Evolutionary conservation across 495 filamentous ascomycete species (phyloP), one percentile per base, ranked within the genome.

Genomic region (Glarea lozoyensis): DNA sequence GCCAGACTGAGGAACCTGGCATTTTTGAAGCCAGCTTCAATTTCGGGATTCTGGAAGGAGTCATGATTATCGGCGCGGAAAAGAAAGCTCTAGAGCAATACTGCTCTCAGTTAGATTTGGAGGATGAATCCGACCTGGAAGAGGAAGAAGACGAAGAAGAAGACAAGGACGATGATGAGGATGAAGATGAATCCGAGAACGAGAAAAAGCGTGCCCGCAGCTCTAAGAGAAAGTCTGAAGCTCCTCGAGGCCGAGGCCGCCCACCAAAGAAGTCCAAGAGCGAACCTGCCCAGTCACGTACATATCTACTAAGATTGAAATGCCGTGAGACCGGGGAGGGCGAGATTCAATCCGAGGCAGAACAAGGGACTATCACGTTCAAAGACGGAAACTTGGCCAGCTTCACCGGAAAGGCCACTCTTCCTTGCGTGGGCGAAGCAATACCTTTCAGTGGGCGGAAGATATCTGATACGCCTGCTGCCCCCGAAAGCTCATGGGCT

Each of bases 361-460:
- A 52, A 12, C 20, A 43, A 11, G 55, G 60, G 18, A 46, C 37
- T 46, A 55, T 62, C 44, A 53, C 27, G 12, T 62, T 62, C 40
- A 39, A 53, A 24, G 49, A 53, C 31, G 21, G 38, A 3, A 43
- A 38, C 13, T 52, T 54, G 29, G 43, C 49, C 10, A 46, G 27
- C 21, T 59, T 60, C 34, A 29, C 34, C 1, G 56, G 49, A 23
- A 27, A 43, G 22, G 53, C 45, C 10, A 44, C 43, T 20, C 17
- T 57, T 15, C 10, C 34, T 19, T 45, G 31, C 31, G 37, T 58
- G 15, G 53, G 53, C 25, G 2, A 15, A 1, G 41, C 16, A 29
- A 44, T 56, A 17, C 10, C 13, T 4, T 59, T 60, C 43, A 45
- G 37, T 41, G 59, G 38, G 10, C 46, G 43, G 10, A 62, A 60